Evolutionary conservation across 2,329 filamentous ascomycete species (phyloP).

Genomic region (Hypoxylon sp.): DNA sequence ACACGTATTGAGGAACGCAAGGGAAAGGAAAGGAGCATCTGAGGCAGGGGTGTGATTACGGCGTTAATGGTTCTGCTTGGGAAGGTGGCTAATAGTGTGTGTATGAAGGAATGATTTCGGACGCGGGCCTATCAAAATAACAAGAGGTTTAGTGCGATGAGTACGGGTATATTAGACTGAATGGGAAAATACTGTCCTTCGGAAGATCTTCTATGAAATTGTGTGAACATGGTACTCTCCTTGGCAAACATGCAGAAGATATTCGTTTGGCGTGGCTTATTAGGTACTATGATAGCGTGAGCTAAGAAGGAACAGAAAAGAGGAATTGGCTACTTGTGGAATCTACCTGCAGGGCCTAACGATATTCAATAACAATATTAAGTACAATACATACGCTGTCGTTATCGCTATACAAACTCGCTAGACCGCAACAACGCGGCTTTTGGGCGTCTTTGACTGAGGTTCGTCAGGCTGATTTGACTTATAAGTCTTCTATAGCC

Average conservation of each 20-base stretch:
- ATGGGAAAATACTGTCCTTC: not conserved
- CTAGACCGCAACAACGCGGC: no score
- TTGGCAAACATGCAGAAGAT: not conserved
- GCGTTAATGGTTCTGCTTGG: constrained; percentile 2
- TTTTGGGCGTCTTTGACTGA: no score
- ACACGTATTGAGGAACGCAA: constrained; percentile 38
- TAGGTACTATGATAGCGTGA: not conserved
- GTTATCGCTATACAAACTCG: no score
- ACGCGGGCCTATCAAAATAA: not conserved
- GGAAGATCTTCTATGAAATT: not conserved
- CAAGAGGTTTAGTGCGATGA: not conserved
- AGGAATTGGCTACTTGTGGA: not conserved
- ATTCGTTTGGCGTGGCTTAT: not conserved
- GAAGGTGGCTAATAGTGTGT: not conserved
- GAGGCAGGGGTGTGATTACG: not conserved
- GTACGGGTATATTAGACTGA: not conserved
- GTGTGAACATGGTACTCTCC: not conserved
- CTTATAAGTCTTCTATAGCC: not conserved
- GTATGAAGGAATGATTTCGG: constrained; percentile 1
- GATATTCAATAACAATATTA: not conserved
- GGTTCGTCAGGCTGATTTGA: no score
- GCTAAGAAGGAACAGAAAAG: not conserved
- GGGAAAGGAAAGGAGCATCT: constrained; percentile 24
- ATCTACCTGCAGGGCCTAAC: not conserved
- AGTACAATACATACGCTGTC: no score